phyloP scores from a whole-genome alignment of 2,329 filamentous ascomycete species.

The Neospermospora avenae region DNA sequence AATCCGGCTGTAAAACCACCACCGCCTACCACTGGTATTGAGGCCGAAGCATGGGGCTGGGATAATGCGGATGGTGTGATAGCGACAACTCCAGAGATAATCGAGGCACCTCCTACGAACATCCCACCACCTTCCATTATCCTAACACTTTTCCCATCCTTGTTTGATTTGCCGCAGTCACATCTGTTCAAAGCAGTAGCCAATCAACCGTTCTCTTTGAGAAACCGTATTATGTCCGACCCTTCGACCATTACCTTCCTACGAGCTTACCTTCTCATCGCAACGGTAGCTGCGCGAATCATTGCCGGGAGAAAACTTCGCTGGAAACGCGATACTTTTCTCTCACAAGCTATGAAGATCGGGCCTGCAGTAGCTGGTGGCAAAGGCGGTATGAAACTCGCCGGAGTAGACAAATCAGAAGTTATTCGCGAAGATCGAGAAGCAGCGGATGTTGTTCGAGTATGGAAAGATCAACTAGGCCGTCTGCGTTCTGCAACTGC shows the following conservation, averaged over 20 bases:
- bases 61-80: constrained; percentile 29
- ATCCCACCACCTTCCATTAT: constrained; percentile 85
- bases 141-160: constrained; percentile 68
- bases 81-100: constrained; percentile 8
- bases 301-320: constrained; percentile 81
- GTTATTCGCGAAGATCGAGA: constrained; percentile 81
- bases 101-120: constrained; percentile 53
- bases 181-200: constrained; percentile 64
- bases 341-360: constrained; percentile 87
- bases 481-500: constrained; percentile 70
- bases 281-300: constrained; percentile 70
- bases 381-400: constrained; percentile 88
- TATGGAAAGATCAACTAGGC: constrained; percentile 75
- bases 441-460: constrained; percentile 69
- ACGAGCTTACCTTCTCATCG: constrained; percentile 59
- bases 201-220: constrained; percentile 53
- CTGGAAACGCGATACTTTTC: constrained; percentile 85
- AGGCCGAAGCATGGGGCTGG: constrained; percentile 35
- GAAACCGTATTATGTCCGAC: constrained; percentile 62
- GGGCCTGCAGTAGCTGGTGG: constrained; percentile 66
- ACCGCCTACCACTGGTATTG: constrained; percentile 19
- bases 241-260: constrained; percentile 61
- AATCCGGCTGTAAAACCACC: constrained; percentile 18
- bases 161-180: constrained; percentile 64
- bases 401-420: constrained; percentile 80